Percentiles rank a stretch among this genome's conserved stretches.
These are phyloP conservation scores for Chrysanthemum makinoi DNA, from an alignment of 129 eudicot genomes.

Conservation along the genomic window DNA sequence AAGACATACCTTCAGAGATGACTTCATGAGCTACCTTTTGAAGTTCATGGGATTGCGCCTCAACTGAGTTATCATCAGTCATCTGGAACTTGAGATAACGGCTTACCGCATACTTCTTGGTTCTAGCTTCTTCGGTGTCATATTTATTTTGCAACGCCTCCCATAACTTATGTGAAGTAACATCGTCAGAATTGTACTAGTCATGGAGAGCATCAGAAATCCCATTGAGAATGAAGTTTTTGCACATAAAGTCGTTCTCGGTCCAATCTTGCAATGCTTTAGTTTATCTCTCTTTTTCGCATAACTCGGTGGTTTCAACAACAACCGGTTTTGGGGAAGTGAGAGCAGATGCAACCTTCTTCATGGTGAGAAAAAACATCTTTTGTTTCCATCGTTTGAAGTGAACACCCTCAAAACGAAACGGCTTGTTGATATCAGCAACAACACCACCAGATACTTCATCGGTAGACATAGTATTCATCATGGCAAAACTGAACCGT, in stretches of 20 bases:
- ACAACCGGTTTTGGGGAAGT: neutral
- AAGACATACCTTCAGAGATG: conserved; percentile 2
- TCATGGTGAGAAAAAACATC: conserved; percentile 1
- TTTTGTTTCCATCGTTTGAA: neutral
- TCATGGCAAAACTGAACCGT: neutral
- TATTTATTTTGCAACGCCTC: neutral
- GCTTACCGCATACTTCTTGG: neutral
- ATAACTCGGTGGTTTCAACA: neutral
- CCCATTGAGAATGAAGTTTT: neutral
- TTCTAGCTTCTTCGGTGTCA: neutral
- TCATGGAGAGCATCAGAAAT: neutral
- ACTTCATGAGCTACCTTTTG: neutral
- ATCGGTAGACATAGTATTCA: neutral
- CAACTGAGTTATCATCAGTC: neutral
- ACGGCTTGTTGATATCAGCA: neutral
- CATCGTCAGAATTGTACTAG: neutral
- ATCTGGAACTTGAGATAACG: neutral
- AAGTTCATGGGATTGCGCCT: conserved; percentile 4
- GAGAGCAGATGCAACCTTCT: neutral
- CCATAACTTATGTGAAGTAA: neutral
- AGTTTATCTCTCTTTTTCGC: neutral
- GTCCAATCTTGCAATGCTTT: neutral
- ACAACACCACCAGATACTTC: neutral
- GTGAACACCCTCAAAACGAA: neutral
- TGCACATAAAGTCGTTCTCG: neutral